A percentile compares a stretch with the other conserved stretches of the same genome.
Conservation (phyloP, 805 yeast species). For the Candida glaebosa region DNA sequence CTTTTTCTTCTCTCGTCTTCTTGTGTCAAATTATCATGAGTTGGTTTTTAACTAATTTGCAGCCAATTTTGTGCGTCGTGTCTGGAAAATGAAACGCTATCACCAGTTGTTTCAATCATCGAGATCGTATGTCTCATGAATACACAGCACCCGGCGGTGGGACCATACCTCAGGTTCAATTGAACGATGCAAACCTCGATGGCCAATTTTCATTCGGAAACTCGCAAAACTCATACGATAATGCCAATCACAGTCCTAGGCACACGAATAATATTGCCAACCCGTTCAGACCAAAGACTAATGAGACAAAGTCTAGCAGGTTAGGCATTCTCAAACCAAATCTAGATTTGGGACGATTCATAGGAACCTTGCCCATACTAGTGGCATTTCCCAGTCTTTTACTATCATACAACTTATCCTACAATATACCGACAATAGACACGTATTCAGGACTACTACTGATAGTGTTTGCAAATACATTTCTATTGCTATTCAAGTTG, state of each 20-base stretch:
- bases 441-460: not conserved
- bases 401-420: conserved; percentile 21
- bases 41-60: not conserved
- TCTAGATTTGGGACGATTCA: conserved; percentile 7
- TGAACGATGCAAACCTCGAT: conserved; percentile 1
- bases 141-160: not conserved
- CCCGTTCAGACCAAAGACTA: not conserved
- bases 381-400: conserved; percentile 30
- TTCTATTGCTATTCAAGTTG: conserved; percentile 16
- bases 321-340: not conserved
- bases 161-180: conserved; percentile 1
- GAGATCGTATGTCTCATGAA: not conserved
- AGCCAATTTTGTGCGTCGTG: not conserved
- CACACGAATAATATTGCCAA: not conserved
- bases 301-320: not conserved
- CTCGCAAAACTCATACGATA: not conserved
- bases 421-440: not conserved
- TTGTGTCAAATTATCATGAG: too few species aligned
- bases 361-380: conserved; percentile 31
- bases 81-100: not conserved
- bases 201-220: conserved; percentile 1
- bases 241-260: not conserved
- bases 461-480: conserved; percentile 17
- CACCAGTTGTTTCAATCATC: too few species aligned
- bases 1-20: too few species aligned